A percentile compares a stretch with the other conserved stretches of the same genome.
phyloP scores from a whole-genome alignment of 148 eudicot species.

The Mesembryanthemum crystallinum region DNA sequence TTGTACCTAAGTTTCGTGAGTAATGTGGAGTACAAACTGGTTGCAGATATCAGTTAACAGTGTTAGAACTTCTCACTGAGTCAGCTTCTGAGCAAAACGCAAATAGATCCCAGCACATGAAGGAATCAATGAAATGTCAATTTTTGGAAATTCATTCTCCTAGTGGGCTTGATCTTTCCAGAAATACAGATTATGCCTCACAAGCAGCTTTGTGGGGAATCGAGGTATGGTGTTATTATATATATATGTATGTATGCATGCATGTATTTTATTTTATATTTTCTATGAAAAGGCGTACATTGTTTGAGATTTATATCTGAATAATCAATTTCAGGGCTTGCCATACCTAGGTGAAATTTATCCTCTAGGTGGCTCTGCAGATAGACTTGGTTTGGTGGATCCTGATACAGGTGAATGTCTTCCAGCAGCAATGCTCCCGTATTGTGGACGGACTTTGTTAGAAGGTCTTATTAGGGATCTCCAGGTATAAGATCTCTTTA shows the following conservation, averaged over 20 bases:
- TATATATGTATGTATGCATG: too few relatives aligned
- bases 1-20: not conserved
- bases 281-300: conserved; percentile 6
- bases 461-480: conserved; percentile 98
- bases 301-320: conserved; percentile 24
- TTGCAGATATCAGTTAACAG: conserved; percentile 75
- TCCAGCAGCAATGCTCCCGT: conserved; percentile 99
- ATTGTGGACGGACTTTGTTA: conserved; percentile 81
- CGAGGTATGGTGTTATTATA: conserved; percentile 62
- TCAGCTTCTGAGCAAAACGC: conserved; percentile 42
- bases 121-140: conserved; percentile 46
- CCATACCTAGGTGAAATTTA: conserved; percentile 94
- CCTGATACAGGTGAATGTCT: conserved; percentile 87
- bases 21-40: conserved; percentile 19
- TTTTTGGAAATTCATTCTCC: conserved; percentile 85
- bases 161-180: conserved; percentile 74
- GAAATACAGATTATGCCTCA: conserved; percentile 80
- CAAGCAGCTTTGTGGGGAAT: conserved; percentile 98
- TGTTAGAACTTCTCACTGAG: conserved; percentile 75
- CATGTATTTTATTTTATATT: not conserved
- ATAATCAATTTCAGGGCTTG: conserved; percentile 65
- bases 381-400: conserved; percentile 95
- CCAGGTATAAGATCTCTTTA: conserved; percentile 55
- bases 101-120: conserved; percentile 47
- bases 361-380: conserved; percentile 99